Evolutionary conservation across 164 flowering plant genomes (phyloP).

Genomic region (Saururus chinensis): DNA sequence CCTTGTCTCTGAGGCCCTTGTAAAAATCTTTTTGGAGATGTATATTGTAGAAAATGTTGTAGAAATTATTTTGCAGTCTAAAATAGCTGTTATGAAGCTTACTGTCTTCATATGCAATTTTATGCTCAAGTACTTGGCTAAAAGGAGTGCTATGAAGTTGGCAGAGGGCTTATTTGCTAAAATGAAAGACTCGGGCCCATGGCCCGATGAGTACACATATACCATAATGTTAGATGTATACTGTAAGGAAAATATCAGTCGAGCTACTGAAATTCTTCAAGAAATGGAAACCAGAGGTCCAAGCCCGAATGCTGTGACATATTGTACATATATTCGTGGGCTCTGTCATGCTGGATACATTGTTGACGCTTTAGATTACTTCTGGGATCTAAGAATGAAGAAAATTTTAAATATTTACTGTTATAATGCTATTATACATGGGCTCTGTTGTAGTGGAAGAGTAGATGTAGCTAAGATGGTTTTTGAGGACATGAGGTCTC

Average conservation of each 20-base stretch:
- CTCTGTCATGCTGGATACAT: constrained; percentile 20
- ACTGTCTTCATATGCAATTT: constrained; percentile 35
- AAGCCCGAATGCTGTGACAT: constrained; percentile 26
- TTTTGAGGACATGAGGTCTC: constrained; percentile 41
- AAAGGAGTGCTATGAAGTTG: constrained; percentile 20
- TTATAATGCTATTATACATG: constrained; percentile 50
- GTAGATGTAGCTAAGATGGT: constrained; percentile 27
- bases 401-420: constrained; percentile 28
- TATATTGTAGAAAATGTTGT: constrained; percentile 39
- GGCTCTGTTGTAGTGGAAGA: constrained; percentile 36
- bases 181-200: constrained; percentile 44
- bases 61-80: constrained; percentile 28
- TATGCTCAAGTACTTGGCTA: constrained; percentile 41
- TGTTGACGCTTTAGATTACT: constrained; percentile 27
- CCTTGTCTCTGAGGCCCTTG: constrained; percentile 27
- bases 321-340: constrained; percentile 8
- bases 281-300: constrained; percentile 35
- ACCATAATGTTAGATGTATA: constrained; percentile 48
- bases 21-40: constrained; percentile 40
- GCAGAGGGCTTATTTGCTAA: constrained; percentile 29
- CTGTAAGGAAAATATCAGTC: constrained; percentile 21
- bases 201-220: constrained; percentile 43
- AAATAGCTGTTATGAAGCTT: constrained; percentile 21
- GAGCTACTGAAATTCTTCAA: constrained; percentile 29
- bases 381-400: constrained; percentile 17